phyloP scores from a whole-genome alignment of 1,284 basidiomycete species.

The Megacollybia platyphylla region DNA sequence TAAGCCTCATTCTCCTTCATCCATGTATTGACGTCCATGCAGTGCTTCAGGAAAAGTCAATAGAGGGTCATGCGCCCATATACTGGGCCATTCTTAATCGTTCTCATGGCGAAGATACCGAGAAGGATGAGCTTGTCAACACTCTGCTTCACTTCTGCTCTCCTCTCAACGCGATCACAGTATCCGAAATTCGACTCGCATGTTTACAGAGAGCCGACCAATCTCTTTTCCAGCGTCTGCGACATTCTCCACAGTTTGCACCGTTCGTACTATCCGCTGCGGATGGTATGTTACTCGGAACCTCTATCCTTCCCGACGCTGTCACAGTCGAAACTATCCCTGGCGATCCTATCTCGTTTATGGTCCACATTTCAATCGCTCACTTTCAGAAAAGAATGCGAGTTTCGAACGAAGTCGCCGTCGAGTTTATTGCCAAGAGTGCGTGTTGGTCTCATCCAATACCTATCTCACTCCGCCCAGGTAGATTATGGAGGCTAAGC shows the following conservation, averaged over 20 bases:
- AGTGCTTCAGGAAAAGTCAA: slow-evolving; percentile 47
- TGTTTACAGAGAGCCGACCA: slow-evolving; percentile 55
- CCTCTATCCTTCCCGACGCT: slow-evolving; percentile 33
- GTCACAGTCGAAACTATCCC: slow-evolving; percentile 34
- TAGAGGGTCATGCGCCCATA: slow-evolving; percentile 49
- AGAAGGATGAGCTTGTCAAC: slow-evolving; percentile 31
- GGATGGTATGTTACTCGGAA: slow-evolving; percentile 47
- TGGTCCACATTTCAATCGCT: slow-evolving; percentile 35
- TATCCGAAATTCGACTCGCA: slow-evolving; percentile 48
- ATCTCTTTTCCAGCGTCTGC: slow-evolving; percentile 45
- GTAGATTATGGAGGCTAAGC: slow-evolving; percentile 47
- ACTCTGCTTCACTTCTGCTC: slow-evolving; percentile 38
- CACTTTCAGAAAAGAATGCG: slow-evolving; percentile 60
- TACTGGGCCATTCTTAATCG: slow-evolving; percentile 63
- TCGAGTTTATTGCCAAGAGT: slow-evolving; percentile 65
- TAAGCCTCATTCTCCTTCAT: too few relatives aligned
- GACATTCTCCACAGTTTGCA: slow-evolving; percentile 32
- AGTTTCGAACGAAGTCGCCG: slow-evolving; percentile 34
- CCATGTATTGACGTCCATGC: slow-evolving; percentile 20
- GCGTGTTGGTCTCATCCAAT: slow-evolving; percentile 9
- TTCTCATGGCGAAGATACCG: slow-evolving; percentile 19
- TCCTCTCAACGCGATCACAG: slow-evolving; percentile 33
- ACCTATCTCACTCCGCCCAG: slow-evolving; percentile 17
- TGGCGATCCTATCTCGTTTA: slow-evolving; percentile 40
- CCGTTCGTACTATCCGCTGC: slow-evolving; percentile 35